Conservation (phyloP, 2,329 filamentous ascomycete species). For the Botrytis porri region DNA sequence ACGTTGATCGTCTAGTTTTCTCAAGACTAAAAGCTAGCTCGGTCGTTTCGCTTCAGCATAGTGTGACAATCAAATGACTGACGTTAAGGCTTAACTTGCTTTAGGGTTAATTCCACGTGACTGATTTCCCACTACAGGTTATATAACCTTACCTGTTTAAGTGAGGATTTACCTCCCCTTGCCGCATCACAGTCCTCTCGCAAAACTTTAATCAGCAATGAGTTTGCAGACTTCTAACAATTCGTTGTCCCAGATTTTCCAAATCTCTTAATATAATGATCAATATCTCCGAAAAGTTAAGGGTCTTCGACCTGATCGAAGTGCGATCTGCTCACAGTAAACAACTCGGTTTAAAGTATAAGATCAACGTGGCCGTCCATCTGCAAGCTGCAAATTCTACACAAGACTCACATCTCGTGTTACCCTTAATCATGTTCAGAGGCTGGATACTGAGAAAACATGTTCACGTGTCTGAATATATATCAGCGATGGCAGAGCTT, state of each 20-base stretch:
- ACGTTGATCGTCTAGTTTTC: neutral
- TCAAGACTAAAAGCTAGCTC: neutral
- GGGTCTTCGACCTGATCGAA: neutral
- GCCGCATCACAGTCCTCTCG: neutral
- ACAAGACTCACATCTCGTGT: neutral
- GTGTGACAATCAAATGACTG: neutral
- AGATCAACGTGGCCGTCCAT: neutral
- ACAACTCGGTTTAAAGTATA: neutral
- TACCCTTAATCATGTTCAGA: neutral
- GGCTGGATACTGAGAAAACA: neutral
- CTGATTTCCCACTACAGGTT: neutral
- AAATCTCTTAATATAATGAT: neutral
- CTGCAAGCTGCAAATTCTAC: neutral
- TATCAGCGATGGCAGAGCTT: neutral
- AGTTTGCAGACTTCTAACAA: neutral
- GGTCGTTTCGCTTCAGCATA: neutral
- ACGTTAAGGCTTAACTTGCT: neutral
- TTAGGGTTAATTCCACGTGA: neutral
- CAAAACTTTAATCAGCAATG: neutral
- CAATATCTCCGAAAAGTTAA: neutral
- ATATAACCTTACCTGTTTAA: no score
- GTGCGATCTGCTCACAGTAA: neutral
- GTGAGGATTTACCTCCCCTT: neutral
- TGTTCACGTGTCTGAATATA: neutral
- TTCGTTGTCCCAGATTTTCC: neutral